phyloP scores from a whole-genome alignment of 768 basidiomycete genomes.

The Cantharellus anzutake region DNA sequence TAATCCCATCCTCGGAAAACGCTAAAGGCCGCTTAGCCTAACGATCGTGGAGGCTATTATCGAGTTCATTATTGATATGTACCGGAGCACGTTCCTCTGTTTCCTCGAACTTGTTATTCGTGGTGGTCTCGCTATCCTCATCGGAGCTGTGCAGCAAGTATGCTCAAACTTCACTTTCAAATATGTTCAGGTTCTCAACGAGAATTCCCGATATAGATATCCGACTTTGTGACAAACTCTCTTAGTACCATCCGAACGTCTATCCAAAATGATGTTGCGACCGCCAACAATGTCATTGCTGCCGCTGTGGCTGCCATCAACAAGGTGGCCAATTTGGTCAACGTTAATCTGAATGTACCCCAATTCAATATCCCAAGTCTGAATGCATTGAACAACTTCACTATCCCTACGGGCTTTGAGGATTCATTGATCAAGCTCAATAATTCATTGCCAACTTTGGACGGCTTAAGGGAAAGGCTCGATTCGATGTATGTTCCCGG shows the following conservation, averaged over 20 bases:
- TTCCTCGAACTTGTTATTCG: conserved; percentile 79
- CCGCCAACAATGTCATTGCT: conserved; percentile 51
- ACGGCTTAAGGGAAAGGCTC: conserved; percentile 49
- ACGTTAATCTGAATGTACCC: conserved; percentile 39
- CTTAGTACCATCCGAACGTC: conserved; percentile 40
- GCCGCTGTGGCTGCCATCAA: conserved; percentile 49
- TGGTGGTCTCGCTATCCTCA: conserved; percentile 61
- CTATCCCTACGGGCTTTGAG: conserved; percentile 60
- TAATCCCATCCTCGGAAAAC: background rate
- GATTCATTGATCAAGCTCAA: conserved; percentile 60
- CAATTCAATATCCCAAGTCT: conserved; percentile 61
- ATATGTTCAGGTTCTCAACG: background rate
- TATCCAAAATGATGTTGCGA: conserved; percentile 50
- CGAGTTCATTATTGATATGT: conserved; percentile 82
- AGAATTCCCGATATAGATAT: conserved; percentile 32
- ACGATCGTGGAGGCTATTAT: conserved; percentile 76
- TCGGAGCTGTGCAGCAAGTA: conserved; percentile 70
- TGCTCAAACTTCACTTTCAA: conserved; percentile 12
- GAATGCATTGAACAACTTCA: conserved; percentile 51
- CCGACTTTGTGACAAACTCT: conserved; percentile 40
- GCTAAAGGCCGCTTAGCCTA: conserved; percentile 31
- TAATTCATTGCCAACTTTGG: conserved; percentile 55
- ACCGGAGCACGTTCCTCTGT: conserved; percentile 85
- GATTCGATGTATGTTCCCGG: conserved; percentile 36
- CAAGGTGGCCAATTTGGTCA: conserved; percentile 43